These are phyloP conservation scores for Russula ochroleuca DNA, from an alignment of 768 basidiomycete species.

Conservation along the genomic window DNA sequence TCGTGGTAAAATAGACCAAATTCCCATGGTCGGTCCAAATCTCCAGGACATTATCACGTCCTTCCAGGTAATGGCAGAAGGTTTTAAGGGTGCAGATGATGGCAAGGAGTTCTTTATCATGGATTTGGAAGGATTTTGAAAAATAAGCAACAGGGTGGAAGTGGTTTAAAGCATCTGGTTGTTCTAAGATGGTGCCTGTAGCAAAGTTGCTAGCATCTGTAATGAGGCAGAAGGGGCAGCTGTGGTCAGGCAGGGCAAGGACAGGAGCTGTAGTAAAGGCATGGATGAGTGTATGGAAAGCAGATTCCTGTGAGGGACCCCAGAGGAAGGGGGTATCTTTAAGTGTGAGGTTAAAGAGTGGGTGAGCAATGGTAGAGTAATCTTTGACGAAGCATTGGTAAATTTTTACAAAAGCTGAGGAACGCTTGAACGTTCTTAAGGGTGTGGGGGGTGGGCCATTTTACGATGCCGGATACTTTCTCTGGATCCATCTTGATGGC, in stretches of 20 bases:
- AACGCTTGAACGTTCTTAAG: background rate
- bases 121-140: background rate
- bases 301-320: accelerated
- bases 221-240: accelerated
- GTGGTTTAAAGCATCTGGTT: background rate
- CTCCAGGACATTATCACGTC: no score
- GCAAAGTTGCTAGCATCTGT: background rate
- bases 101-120: background rate
- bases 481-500: background rate
- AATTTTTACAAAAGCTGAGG: background rate
- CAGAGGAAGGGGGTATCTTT: background rate
- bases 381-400: background rate
- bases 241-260: background rate
- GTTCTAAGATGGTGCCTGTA: background rate
- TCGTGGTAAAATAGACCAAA: background rate
- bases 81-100: accelerated
- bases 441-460: accelerated
- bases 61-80: background rate
- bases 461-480: background rate
- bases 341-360: accelerated
- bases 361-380: background rate
- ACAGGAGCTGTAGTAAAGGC: background rate
- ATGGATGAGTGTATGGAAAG: background rate
- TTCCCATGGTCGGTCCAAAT: background rate
- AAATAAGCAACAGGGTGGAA: background rate